Evolutionary conservation across 2,329 filamentous ascomycete genomes (phyloP).

Genomic region (Bipolaris zeicola): DNA sequence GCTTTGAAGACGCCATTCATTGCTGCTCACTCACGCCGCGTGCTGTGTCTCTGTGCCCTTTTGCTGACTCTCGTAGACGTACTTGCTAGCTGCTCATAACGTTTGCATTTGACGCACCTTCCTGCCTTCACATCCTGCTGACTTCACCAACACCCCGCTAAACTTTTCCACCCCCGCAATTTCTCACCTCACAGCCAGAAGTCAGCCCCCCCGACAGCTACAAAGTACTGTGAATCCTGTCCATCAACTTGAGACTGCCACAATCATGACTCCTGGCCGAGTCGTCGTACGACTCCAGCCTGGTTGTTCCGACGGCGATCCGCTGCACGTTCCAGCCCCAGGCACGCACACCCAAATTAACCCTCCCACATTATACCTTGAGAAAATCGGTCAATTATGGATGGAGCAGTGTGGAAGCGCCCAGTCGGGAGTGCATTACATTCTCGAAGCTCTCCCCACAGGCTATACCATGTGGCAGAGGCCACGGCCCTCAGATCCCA

Average conservation of each 20-base stretch:
- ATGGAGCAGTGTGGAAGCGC: constrained; percentile 51
- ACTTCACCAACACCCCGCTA: too few relatives aligned
- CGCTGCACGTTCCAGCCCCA: constrained; percentile 31
- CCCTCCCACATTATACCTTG: constrained; percentile 53
- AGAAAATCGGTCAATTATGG: constrained; percentile 57
- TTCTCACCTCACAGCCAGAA: too few relatives aligned
- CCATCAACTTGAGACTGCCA: not conserved
- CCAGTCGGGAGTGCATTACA: constrained; percentile 51
- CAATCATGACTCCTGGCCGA: constrained; percentile 6
- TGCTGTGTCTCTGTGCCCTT: too few relatives aligned
- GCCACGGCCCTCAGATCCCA: constrained; percentile 48
- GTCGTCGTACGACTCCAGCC: constrained; percentile 32
- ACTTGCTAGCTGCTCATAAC: constrained; percentile 2
- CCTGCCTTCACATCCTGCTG: not conserved
- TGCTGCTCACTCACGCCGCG: constrained; percentile 4
- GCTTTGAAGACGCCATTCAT: not conserved
- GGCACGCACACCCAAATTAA: constrained; percentile 42
- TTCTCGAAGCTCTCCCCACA: constrained; percentile 58
- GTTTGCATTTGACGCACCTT: not conserved
- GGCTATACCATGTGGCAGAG: constrained; percentile 61
- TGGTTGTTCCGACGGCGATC: constrained; percentile 45
- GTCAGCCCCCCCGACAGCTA: too few relatives aligned
- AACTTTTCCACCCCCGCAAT: not conserved
- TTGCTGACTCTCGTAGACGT: not conserved
- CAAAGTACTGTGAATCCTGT: too few relatives aligned